Evolutionary conservation across 192 early-diverging fungal genomes (phyloP).

Genomic region (Funneliformis mosseae): DNA sequence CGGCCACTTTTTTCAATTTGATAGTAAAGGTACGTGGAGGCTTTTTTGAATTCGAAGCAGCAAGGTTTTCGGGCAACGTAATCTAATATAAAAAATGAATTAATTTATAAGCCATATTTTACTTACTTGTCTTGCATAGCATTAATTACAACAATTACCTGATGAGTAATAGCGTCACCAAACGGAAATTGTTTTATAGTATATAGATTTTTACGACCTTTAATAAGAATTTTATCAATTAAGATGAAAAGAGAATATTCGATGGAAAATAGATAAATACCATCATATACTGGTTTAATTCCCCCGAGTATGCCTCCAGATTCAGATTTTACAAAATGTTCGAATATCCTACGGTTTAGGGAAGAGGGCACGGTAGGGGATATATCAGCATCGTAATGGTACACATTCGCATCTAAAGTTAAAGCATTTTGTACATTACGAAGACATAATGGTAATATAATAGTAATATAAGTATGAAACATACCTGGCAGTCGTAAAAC

Average conservation of each 20-base stretch:
- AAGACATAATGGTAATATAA: neutral
- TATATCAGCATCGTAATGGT: slow-evolving; percentile 85
- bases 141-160: neutral
- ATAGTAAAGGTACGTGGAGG: slow-evolving; percentile 60
- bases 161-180: slow-evolving; percentile 33
- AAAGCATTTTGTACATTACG: neutral
- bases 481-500: slow-evolving; percentile 60
- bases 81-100: slow-evolving; percentile 32
- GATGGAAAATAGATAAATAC: slow-evolving; percentile 33
- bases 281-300: slow-evolving; percentile 77
- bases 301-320: slow-evolving; percentile 58
- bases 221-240: neutral
- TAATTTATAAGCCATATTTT: neutral
- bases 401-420: slow-evolving; percentile 46
- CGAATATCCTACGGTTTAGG: slow-evolving; percentile 67
- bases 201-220: slow-evolving; percentile 68
- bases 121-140: no score
- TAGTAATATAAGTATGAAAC: neutral
- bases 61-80: slow-evolving; percentile 39
- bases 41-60: slow-evolving; percentile 28
- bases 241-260: neutral
- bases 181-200: slow-evolving; percentile 58
- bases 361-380: slow-evolving; percentile 73
- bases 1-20: slow-evolving; percentile 61
- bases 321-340: slow-evolving; percentile 56